phyloP scores from a whole-genome alignment of 768 basidiomycete species.

The Gautieria morchelliformis region DNA sequence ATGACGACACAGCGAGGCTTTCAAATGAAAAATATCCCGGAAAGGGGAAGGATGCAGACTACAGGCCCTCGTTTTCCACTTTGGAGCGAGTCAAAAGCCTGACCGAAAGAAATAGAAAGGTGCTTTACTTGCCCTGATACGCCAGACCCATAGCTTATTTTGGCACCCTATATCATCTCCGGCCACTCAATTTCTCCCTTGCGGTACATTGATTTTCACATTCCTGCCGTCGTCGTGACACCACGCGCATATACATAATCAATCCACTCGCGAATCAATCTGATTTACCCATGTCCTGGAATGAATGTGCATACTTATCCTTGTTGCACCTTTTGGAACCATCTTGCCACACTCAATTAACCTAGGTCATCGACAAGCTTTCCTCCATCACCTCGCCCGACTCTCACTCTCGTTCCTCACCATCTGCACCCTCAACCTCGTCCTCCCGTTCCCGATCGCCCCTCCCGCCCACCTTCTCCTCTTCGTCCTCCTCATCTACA shows the following conservation, averaged over 20 bases:
- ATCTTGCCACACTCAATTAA: constrained; percentile 1
- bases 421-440: constrained; percentile 25
- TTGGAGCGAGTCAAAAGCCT: constrained; percentile 63
- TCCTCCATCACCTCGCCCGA: constrained; percentile 39
- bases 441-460: constrained; percentile 19
- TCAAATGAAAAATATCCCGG: constrained; percentile 22
- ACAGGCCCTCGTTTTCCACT: constrained; percentile 23
- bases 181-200: not conserved
- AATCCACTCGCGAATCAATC: too few species aligned
- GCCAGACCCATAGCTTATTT: constrained; percentile 11
- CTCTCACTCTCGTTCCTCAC: constrained; percentile 29
- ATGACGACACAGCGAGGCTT: constrained; percentile 52
- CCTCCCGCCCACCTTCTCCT: constrained; percentile 18
- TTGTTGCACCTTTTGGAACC: not conserved
- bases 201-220: not conserved
- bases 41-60: constrained; percentile 9
- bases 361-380: constrained; percentile 63
- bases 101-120: constrained; percentile 65
- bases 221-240: not conserved
- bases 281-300: too few species aligned
- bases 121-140: constrained; percentile 28
- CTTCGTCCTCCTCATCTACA: constrained; percentile 24
- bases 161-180: not conserved
- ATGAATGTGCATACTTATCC: not conserved
- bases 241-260: too few species aligned